A percentile compares a stretch with the other conserved stretches of the same genome.
These are phyloP conservation scores for Suillus discolor DNA, from an alignment of 768 basidiomycete species.

Conservation along the genomic window DNA sequence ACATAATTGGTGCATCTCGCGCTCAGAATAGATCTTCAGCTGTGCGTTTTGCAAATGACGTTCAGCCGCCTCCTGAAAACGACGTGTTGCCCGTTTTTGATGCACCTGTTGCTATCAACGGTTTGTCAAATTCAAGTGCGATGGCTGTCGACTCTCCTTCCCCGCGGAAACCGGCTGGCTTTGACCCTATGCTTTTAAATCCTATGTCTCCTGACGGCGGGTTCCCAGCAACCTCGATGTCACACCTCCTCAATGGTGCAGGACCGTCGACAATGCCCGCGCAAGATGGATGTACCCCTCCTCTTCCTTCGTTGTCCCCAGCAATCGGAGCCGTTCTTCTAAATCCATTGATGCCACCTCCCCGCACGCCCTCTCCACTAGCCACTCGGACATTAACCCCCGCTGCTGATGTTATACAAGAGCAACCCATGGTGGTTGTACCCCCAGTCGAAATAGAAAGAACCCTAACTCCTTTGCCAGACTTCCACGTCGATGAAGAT, in stretches of 20 bases:
- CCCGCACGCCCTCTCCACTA: conserved; percentile 1
- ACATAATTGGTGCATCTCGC: conserved; percentile 33
- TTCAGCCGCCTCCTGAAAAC: conserved; percentile 11
- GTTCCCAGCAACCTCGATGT: conserved; percentile 25
- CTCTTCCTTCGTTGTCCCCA: neutral
- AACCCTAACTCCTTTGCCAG: conserved; percentile 71
- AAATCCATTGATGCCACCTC: neutral
- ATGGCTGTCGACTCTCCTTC: conserved; percentile 43
- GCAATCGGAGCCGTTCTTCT: neutral
- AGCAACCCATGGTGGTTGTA: conserved; percentile 22
- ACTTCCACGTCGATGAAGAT: conserved; percentile 66
- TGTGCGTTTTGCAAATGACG: conserved; percentile 55
- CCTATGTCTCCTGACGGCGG: conserved; percentile 41
- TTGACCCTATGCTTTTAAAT: conserved; percentile 56
- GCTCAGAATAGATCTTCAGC: conserved; percentile 34
- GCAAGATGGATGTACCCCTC: neutral
- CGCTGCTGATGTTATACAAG: conserved; percentile 13
- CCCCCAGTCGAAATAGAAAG: conserved; percentile 49
- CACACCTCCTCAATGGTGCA: conserved; percentile 28
- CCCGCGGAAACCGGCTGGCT: conserved; percentile 41
- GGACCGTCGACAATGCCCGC: neutral
- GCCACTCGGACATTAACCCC: neutral
- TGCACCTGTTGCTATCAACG: neutral
- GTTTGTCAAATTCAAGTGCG: conserved; percentile 18
- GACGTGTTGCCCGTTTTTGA: neutral